phyloP scores from a whole-genome alignment of 2,329 filamentous ascomycete species.

The Microascus cirrosus region DNA sequence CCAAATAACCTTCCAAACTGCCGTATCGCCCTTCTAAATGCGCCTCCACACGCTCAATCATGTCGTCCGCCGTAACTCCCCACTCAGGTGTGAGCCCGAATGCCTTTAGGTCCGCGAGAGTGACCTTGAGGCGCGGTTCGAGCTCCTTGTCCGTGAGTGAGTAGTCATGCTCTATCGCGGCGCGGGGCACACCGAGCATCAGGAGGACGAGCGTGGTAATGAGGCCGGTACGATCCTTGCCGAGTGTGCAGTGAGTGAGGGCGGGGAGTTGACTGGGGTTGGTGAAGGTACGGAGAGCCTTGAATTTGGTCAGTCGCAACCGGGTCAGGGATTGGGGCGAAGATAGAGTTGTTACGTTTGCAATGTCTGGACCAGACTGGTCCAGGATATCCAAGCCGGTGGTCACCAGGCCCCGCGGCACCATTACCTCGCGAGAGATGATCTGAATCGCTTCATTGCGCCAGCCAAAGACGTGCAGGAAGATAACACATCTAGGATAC shows the following conservation, averaged over 20 bases:
- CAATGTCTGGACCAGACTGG: constrained; percentile 52
- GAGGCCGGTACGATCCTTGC: constrained; percentile 70
- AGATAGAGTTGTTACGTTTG: constrained; percentile 19
- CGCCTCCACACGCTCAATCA: constrained; percentile 46
- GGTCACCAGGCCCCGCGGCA: constrained; percentile 58
- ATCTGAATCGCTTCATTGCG: constrained; percentile 59
- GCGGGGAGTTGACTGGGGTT: constrained; percentile 41
- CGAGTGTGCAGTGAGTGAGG: constrained; percentile 77
- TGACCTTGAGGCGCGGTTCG: constrained; percentile 46
- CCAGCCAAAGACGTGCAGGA: constrained; percentile 54
- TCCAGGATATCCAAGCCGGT: constrained; percentile 61
- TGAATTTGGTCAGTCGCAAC: background rate
- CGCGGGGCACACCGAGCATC: constrained; percentile 42
- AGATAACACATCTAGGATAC: constrained; percentile 27
- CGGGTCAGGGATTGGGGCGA: background rate
- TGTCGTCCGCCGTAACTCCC: constrained; percentile 50
- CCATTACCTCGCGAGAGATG: constrained; percentile 60
- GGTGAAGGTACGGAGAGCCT: constrained; percentile 18
- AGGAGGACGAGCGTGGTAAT: constrained; percentile 58
- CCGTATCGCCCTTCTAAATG: constrained; percentile 55
- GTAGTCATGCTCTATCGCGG: constrained; percentile 63
- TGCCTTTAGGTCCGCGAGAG: constrained; percentile 55
- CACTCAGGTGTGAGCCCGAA: constrained; percentile 68
- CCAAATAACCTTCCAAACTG: constrained; percentile 54
- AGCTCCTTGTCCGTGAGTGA: constrained; percentile 50